phyloP scores from a whole-genome alignment of 169 alveolate species.

The Eimeria necatrix region DNA sequence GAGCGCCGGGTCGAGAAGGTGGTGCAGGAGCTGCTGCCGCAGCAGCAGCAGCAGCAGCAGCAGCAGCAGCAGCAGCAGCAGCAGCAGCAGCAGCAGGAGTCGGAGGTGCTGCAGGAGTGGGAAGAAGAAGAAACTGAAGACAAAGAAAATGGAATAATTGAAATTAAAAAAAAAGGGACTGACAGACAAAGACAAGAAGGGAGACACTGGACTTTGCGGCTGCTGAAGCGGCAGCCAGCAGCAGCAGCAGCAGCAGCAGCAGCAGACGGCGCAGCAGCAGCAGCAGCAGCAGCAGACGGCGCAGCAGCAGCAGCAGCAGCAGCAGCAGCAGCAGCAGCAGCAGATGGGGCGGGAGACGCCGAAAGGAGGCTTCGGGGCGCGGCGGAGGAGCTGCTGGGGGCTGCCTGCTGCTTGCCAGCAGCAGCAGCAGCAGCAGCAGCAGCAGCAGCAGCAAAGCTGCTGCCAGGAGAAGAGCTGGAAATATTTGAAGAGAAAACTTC shows the following conservation, averaged over 20 bases:
- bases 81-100: slow-evolving; percentile 32
- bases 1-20: slow-evolving; percentile 74
- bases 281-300: too few relatives aligned
- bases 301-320: too few relatives aligned
- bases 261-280: too few relatives aligned
- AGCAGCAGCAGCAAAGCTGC: neutral
- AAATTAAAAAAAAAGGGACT: neutral
- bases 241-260: slow-evolving; percentile 19
- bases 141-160: neutral
- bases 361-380: neutral
- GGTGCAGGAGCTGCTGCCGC: slow-evolving; percentile 51
- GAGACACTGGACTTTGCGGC: neutral
- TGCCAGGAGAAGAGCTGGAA: neutral
- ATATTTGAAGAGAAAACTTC: slow-evolving; percentile 32
- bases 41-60: slow-evolving; percentile 30
- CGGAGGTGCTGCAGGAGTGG: slow-evolving; percentile 69
- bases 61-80: neutral
- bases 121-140: slow-evolving; percentile 41
- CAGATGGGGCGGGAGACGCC: neutral
- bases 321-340: too few relatives aligned
- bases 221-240: neutral
- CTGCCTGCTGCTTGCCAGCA: neutral
- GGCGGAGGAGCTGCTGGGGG: slow-evolving; percentile 25
- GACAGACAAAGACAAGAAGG: neutral
- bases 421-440: slow-evolving; percentile 32